Percentiles rank a stretch among this genome's conserved stretches.
phyloP scores from a whole-genome alignment of 2,329 filamentous ascomycete genomes.

The Aureobasidium sp. region DNA sequence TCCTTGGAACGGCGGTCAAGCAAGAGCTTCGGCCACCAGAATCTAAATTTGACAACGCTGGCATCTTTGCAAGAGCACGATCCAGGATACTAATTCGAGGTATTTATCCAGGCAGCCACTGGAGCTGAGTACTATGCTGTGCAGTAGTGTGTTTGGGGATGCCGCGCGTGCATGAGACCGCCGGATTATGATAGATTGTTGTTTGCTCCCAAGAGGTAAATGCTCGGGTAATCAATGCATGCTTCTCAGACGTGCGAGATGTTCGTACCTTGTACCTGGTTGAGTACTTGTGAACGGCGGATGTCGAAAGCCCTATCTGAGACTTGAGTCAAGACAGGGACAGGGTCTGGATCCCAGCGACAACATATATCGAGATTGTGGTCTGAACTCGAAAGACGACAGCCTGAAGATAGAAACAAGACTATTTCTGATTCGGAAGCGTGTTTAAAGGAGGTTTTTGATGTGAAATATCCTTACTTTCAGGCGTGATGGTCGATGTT shows the following conservation, averaged over 20 bases:
- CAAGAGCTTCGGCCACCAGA: background rate
- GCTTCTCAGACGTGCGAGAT: too few species aligned
- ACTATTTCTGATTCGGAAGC: too few species aligned
- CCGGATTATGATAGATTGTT: background rate
- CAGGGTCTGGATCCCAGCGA: slow-evolving; percentile 4
- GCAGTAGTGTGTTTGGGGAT: slow-evolving; percentile 12
- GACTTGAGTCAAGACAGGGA: background rate
- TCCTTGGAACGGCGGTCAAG: background rate
- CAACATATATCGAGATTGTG: too few species aligned
- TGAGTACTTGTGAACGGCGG: background rate
- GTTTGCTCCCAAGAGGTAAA: background rate
- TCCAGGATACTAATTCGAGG: background rate
- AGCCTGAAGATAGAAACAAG: too few species aligned
- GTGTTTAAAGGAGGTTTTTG: too few species aligned
- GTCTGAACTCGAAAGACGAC: too few species aligned
- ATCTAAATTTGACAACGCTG: background rate
- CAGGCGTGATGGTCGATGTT: too few species aligned
- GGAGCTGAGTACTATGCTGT: background rate
- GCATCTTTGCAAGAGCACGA: background rate
- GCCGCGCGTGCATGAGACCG: slow-evolving; percentile 5
- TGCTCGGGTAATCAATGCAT: background rate
- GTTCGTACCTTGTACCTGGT: background rate
- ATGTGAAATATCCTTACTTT: too few species aligned
- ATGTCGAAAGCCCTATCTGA: background rate
- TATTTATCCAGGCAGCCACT: background rate